These are phyloP conservation scores for Cyclotella cryptica DNA, from an alignment of 108 stramenopile species.

Conservation along the genomic window DNA sequence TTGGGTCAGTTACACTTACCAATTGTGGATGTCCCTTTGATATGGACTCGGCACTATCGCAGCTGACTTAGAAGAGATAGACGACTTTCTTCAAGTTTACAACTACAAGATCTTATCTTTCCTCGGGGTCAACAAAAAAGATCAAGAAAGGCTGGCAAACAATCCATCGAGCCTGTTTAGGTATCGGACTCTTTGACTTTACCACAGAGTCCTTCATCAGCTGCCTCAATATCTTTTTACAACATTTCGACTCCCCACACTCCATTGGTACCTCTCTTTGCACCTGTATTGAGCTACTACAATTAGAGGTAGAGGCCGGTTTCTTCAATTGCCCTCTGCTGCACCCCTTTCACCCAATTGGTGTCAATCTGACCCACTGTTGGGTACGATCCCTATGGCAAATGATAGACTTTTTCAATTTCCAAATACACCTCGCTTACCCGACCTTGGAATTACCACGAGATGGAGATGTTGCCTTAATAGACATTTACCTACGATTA, in stretches of 20 bases:
- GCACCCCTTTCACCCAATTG: neutral
- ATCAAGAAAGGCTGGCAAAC: conserved; percentile 10
- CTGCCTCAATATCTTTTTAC: neutral
- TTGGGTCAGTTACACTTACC: neutral
- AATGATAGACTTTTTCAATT: neutral
- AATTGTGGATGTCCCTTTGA: neutral
- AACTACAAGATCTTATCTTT: neutral
- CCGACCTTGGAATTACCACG: neutral
- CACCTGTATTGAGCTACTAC: neutral
- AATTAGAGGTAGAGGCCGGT: conserved; percentile 1
- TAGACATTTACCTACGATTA: neutral
- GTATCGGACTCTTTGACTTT: conserved; percentile 8
- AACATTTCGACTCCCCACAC: neutral
- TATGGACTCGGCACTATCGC: neutral
- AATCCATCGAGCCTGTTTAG: conserved; percentile 6
- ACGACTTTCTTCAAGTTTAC: neutral
- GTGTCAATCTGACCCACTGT: neutral
- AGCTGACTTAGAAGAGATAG: neutral
- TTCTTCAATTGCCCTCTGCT: neutral
- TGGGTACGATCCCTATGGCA: neutral
- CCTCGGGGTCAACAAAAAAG: conserved; percentile 12
- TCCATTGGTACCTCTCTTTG: neutral
- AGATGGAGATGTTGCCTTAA: neutral
- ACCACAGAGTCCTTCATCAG: neutral
- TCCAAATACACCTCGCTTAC: neutral